Evolutionary conservation across 768 basidiomycete genomes (phyloP), one percentile per base, ranked within the genome.

Genomic region (Rhodotorula graminis): DNA sequence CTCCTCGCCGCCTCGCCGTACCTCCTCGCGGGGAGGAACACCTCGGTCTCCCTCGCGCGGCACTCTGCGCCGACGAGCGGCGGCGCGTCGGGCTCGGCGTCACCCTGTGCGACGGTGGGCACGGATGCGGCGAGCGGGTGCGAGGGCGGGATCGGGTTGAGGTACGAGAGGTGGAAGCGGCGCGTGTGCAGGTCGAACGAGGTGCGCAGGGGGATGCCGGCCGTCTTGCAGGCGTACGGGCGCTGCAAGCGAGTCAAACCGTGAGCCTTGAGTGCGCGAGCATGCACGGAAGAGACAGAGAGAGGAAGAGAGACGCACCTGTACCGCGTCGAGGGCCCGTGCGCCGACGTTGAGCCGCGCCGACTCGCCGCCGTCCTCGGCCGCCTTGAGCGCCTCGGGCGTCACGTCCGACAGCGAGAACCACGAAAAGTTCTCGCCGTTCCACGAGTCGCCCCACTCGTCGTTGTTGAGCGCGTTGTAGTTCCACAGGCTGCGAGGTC

Each of bases 391-490:
- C 37, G 56, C 55, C 27, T 64, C 64, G 47, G 56, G 69, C 40
- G 53, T 74, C 18, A 52, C 68, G 65, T 27, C 77, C n/a, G 55
- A 72, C 31, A 65, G 65, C 69, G 63, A 73, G 85, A 92, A 97
- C 91, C 92, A 96, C 2, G 92, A 93, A 80, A 99, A 97, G 82
- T 94, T 96, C 81, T 99, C 94, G 65, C 90, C 63, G 57, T 73
- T 75, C 78, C 78, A 79, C 19, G 61, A 50, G 79, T 97, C 94
- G 25, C 95, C 95, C 37, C 81, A 77, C 27, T 80, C 77, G 80
- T 97, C 93, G 52, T 85, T 84, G 81, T 97, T 98, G 64, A 85
- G 83, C 0, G 94, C 90, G 78, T 97, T 96, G 80, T 96, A 97
- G 71, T 91, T 92, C 95, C 95, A 97, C 12, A 97, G 82, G 3